Evolutionary conservation across 345 rosid species (phyloP).

Genomic region (Abelmoschus esculentus): DNA sequence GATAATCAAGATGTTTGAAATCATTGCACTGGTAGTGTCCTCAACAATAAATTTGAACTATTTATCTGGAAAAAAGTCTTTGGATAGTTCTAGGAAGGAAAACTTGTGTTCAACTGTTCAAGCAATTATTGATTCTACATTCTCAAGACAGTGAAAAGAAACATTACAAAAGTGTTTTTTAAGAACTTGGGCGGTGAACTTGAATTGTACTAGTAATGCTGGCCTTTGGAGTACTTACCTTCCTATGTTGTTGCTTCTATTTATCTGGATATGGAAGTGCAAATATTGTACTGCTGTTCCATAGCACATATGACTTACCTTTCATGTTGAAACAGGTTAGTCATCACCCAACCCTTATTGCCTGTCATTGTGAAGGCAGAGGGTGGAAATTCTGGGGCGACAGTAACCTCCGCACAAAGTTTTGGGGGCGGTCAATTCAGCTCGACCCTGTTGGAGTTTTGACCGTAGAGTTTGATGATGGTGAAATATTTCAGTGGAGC

Average conservation of each 20-base stretch:
- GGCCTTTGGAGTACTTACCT: background rate
- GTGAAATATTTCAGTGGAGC: slow-evolving; percentile 94
- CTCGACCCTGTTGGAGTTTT: slow-evolving; percentile 88
- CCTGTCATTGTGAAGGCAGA: slow-evolving; percentile 94
- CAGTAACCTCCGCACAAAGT: slow-evolving; percentile 81
- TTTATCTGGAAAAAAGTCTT: background rate
- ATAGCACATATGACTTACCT: slow-evolving; percentile 11
- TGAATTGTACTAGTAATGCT: background rate
- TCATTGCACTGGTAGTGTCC: background rate
- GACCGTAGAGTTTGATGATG: slow-evolving; percentile 90
- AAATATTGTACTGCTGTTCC: background rate
- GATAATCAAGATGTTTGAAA: background rate
- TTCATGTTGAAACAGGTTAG: slow-evolving; percentile 58
- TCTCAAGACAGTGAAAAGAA: background rate
- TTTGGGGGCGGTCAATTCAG: slow-evolving; percentile 98
- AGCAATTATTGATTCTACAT: background rate
- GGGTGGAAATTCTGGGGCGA: slow-evolving; percentile 99
- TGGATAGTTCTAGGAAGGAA: too few relatives aligned
- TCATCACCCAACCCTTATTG: slow-evolving; percentile 94
- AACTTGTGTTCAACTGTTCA: background rate
- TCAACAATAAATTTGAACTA: background rate
- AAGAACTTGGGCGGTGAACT: background rate
- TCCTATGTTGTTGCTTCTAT: background rate
- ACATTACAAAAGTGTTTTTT: background rate
- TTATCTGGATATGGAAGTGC: background rate